Base-by-base conservation (phyloP, 2,329 filamentous ascomycete species). In the Teratosphaeria nubilosa region DNA sequence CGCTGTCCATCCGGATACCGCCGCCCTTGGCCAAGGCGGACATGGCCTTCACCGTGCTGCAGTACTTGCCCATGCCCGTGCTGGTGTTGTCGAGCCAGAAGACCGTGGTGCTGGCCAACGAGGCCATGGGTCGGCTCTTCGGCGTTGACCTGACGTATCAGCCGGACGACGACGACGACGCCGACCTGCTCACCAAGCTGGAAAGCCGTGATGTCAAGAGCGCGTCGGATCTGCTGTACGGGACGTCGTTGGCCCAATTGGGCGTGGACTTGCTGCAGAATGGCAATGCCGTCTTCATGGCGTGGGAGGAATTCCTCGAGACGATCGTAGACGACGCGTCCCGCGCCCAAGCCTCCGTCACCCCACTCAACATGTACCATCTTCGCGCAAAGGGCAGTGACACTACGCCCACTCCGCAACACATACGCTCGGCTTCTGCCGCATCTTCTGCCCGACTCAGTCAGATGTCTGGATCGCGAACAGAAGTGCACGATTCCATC, bases 201-300 rank as follows among this genome's bases (percentile, higher is more conserved):
- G 60, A 60, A 2, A 64, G 64, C 27, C 60, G 58, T 1, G 64
- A 66, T 16, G 58, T 68, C 5, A 69, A 75, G 2, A 75, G 75
- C 10, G 75, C 82, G 3, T 76, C 81, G 45, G 85, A 90, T 34
- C 74, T 77, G 22, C 75, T 91, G 16, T 79, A 81, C 31, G 87
- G 86, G 1, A 82, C 86, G 66, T 82, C 82, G 0, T 74, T 91
- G 54, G 82, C 82, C 5, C 83, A 90, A 65, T 77, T 91, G 11
- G 87, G 87, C 0, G 80, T 91, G 58, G 86, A 91, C 63, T 81
- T 91, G 74, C 68, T 90, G 11, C 84, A 89, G 64, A 83, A 88
- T 62, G 86, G 86, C 6, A 75, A 72, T 24, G 76, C 78, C 0
- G 73, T 80, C 3, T 74, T 78, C 67, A 73, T 81, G 24, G 72